Percentiles rank a stretch among this genome's conserved stretches.
Conservation (phyloP, 305 asterid genomes). For the Solanum hybrid region DNA sequence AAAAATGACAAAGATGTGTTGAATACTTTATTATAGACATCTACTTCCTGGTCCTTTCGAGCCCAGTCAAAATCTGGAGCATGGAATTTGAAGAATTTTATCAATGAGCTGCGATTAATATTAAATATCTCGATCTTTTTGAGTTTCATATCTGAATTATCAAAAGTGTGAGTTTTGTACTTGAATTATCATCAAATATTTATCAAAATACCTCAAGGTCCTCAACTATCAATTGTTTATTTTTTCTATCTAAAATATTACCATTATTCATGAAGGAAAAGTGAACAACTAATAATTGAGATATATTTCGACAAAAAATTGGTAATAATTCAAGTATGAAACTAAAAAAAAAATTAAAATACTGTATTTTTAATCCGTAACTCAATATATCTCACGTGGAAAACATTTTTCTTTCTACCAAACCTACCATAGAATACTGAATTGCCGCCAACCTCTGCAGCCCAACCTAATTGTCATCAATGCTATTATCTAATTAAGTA, state of each 20-base stretch:
- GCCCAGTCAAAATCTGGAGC: not conserved
- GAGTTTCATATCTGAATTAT: not conserved
- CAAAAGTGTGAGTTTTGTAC: not conserved
- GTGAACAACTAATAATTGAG: too few relatives aligned
- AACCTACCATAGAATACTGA: not conserved
- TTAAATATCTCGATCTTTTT: too few relatives aligned
- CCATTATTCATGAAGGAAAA: too few relatives aligned
- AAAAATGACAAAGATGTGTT: not conserved
- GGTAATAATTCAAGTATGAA: too few relatives aligned
- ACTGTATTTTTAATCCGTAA: not conserved
- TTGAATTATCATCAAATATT: too few relatives aligned
- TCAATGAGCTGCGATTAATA: not conserved
- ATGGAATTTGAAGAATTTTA: not conserved
- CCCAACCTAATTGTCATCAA: not conserved
- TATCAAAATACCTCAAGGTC: not conserved
- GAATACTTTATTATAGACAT: not conserved
- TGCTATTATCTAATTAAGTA: too few relatives aligned
- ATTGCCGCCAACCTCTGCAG: not conserved
- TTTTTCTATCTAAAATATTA: too few relatives aligned
- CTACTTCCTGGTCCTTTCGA: not conserved
- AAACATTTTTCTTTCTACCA: not conserved
- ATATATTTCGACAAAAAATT: too few relatives aligned
- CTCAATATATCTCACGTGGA: not conserved
- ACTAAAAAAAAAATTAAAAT: too few relatives aligned
- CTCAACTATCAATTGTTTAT: not conserved